phyloP scores from a whole-genome alignment of 176 grass and related monocot species.

The Juncus effusus region DNA sequence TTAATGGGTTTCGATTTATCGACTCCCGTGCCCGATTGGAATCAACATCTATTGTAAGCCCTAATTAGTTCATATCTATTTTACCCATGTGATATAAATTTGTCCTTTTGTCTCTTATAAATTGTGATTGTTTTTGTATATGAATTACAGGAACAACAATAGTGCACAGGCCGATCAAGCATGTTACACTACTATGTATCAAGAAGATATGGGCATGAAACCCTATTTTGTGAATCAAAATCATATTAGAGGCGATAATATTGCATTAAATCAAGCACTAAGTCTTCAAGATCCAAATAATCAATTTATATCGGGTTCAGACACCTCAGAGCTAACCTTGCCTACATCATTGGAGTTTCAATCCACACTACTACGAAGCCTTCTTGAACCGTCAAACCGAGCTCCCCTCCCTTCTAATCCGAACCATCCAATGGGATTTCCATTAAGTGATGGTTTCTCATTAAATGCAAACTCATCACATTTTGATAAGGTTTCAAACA shows the following conservation, averaged over 20 bases:
- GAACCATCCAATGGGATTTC: slow-evolving; percentile 15
- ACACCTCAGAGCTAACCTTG: slow-evolving; percentile 10
- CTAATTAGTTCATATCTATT: not conserved
- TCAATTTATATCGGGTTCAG: slow-evolving; percentile 26
- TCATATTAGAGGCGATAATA: slow-evolving; percentile 3
- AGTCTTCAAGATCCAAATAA: slow-evolving; percentile 18
- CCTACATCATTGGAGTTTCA: slow-evolving; percentile 14
- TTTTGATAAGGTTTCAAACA: slow-evolving; percentile 19
- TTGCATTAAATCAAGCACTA: slow-evolving; percentile 21
- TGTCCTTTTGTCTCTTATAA: not conserved
- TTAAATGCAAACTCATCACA: slow-evolving; percentile 1
- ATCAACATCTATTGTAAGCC: slow-evolving; percentile 60
- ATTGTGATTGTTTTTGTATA: slow-evolving; percentile 3
- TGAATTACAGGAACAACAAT: slow-evolving; percentile 15
- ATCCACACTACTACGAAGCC: slow-evolving; percentile 18
- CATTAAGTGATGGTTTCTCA: not conserved
- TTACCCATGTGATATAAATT: slow-evolving; percentile 5
- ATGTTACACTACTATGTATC: slow-evolving; percentile 15
- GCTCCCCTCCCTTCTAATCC: slow-evolving; percentile 14
- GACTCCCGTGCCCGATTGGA: slow-evolving; percentile 45
- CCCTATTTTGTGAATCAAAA: slow-evolving; percentile 27
- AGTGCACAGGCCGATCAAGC: slow-evolving; percentile 9
- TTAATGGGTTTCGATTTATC: slow-evolving; percentile 32
- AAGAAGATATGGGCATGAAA: slow-evolving; percentile 27
- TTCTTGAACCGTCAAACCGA: slow-evolving; percentile 13